Evolutionary conservation across 768 basidiomycete genomes (phyloP).

Genomic region (Russula sp.): DNA sequence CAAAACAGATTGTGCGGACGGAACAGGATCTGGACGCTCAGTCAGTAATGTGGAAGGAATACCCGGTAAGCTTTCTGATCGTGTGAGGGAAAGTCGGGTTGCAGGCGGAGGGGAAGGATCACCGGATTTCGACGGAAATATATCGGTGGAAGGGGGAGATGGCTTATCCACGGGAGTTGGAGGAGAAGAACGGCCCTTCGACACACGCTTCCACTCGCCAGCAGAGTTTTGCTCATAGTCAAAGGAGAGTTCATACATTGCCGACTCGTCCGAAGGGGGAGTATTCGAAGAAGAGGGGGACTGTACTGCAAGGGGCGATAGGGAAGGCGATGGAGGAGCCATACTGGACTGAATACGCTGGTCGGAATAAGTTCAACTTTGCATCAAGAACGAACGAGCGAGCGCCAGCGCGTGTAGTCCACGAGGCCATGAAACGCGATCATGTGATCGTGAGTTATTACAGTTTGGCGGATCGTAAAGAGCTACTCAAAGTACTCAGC

Average conservation of each 20-base stretch:
- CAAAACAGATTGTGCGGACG: conserved; percentile 26
- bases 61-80: conserved; percentile 59
- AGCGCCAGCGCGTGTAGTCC: not conserved
- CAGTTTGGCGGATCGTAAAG: conserved; percentile 21
- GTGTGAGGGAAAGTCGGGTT: conserved; percentile 46
- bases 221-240: conserved; percentile 51
- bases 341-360: not conserved
- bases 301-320: not conserved
- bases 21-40: conserved; percentile 26
- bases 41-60: conserved; percentile 28
- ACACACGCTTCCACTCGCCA: conserved; percentile 49
- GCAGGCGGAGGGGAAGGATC: conserved; percentile 31
- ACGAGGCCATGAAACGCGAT: conserved; percentile 14
- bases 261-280: conserved; percentile 49
- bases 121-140: conserved; percentile 26
- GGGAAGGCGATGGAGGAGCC: not conserved
- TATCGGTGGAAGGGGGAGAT: conserved; percentile 19
- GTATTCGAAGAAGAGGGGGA: conserved; percentile 24
- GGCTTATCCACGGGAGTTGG: conserved; percentile 35
- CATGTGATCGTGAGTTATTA: conserved; percentile 18
- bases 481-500: not conserved
- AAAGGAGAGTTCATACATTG: conserved; percentile 58
- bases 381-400: not conserved
- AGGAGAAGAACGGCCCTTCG: conserved; percentile 43
- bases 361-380: conserved; percentile 10